Evolutionary conservation across 139 green algal species (phyloP).

Genomic region (Tetradesmus obliquus): DNA sequence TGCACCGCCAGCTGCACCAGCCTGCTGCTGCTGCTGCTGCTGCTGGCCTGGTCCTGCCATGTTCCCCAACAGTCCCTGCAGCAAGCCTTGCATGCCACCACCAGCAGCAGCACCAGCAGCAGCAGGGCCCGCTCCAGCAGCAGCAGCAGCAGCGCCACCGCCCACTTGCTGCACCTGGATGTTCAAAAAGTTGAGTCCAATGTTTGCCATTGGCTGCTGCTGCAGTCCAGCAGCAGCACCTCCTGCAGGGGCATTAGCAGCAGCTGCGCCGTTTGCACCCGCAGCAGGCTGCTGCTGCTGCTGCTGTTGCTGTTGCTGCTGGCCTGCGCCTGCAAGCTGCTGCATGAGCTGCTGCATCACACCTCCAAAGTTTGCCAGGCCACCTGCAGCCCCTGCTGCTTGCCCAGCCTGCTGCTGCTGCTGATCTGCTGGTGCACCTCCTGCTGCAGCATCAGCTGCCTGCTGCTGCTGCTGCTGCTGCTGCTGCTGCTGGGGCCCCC

Average conservation of each 20-base stretch:
- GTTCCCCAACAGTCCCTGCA: not conserved
- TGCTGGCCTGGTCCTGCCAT: not conserved
- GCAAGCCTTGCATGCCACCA: not conserved
- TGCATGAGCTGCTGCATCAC: not conserved
- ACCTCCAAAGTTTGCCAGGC: not conserved
- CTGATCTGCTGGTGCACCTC: not conserved
- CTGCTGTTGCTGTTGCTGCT: not conserved
- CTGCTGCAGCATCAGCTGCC: not conserved
- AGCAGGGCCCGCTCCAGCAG: not conserved
- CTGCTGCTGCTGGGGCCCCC: not conserved
- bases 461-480: conserved; percentile 6
- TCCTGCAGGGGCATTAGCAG: not conserved
- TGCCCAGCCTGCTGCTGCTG: conserved; percentile 14
- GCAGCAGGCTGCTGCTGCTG: not conserved
- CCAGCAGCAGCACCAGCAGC: not conserved
- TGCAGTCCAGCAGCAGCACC: conserved; percentile 2
- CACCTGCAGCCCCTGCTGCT: not conserved
- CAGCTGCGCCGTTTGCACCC: not conserved
- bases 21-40: not conserved
- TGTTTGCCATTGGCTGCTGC: not conserved
- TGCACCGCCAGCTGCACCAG: not conserved
- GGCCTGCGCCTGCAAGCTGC: not conserved
- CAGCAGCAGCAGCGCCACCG: conserved; percentile 9
- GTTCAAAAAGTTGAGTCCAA: not conserved
- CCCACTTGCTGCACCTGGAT: not conserved